These are phyloP conservation scores for Posidonia oceanica DNA, from an alignment of 116 monocot species.

Conservation along the genomic window DNA sequence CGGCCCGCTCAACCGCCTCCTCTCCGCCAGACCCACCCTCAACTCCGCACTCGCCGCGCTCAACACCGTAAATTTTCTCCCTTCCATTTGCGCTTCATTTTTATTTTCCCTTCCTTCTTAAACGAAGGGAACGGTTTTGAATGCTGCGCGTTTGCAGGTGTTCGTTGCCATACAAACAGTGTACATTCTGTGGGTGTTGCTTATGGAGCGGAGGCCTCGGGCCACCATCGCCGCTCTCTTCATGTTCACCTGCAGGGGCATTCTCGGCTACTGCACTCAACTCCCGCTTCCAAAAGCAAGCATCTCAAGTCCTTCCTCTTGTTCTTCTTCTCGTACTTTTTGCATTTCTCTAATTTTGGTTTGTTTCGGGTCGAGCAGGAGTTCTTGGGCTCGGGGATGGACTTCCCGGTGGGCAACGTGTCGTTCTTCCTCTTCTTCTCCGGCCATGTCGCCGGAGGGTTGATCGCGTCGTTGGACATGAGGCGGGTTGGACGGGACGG, in stretches of 20 bases:
- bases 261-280: conserved; percentile 76
- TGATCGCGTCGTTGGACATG: conserved; percentile 92
- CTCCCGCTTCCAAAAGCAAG: conserved; percentile 65
- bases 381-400: conserved; percentile 70
- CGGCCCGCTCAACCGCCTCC: conserved; percentile 19
- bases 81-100: not conserved
- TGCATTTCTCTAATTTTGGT: not conserved
- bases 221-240: conserved; percentile 57
- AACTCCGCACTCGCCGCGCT: conserved; percentile 72
- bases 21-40: conserved; percentile 45
- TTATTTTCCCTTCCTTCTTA: not conserved
- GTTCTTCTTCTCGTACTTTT: not conserved
- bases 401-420: conserved; percentile 92
- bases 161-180: conserved; percentile 73
- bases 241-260: conserved; percentile 89
- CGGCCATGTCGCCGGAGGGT: conserved; percentile 74
- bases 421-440: conserved; percentile 99
- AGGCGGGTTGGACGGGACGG: conserved; percentile 33
- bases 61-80: conserved; percentile 47
- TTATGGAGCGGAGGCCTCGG: conserved; percentile 60
- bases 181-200: conserved; percentile 58
- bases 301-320: not conserved
- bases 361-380: conserved; percentile 15
- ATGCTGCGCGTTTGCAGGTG: conserved; percentile 20
- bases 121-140: not conserved